Evolutionary conservation across 805 yeast species (phyloP).

Genomic region (Ogataea pilisensis): DNA sequence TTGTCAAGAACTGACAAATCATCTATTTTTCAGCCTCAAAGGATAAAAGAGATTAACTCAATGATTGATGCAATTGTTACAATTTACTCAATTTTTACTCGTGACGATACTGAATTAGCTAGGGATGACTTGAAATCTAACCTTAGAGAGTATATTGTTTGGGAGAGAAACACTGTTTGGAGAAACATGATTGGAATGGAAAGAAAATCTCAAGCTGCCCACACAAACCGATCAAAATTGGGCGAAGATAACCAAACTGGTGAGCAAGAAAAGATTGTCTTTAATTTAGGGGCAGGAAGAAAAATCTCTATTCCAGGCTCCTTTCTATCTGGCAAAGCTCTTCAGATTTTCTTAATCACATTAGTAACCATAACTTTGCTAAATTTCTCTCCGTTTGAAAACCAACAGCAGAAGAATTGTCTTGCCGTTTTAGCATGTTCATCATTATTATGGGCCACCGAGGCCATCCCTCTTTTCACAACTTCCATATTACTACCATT

Average conservation of each 20-base stretch:
- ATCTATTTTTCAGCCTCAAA: conserved; percentile 49
- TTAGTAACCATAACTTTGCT: conserved; percentile 46
- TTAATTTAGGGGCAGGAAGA: conserved; percentile 28
- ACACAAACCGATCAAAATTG: conserved; percentile 30
- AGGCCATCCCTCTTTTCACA: conserved; percentile 85
- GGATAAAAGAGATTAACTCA: conserved; percentile 45
- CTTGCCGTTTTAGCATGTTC: conserved; percentile 78
- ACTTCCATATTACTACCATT: conserved; percentile 84
- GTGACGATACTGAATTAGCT: conserved; percentile 37
- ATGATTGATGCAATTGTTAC: conserved; percentile 42
- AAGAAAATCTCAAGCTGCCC: conserved; percentile 76
- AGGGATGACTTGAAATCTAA: conserved; percentile 45
- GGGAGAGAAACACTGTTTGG: conserved; percentile 99
- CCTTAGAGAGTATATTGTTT: conserved; percentile 87
- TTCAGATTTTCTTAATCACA: conserved; percentile 46
- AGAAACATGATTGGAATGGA: conserved; percentile 91
- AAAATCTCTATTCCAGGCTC: conserved; percentile 31
- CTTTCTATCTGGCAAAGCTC: conserved; percentile 34
- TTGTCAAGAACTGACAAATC: conserved; percentile 39
- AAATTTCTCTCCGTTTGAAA: conserved; percentile 54
- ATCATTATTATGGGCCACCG: conserved; percentile 93
- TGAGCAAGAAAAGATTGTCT: conserved; percentile 16
- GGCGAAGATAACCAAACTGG: conserved; percentile 19
- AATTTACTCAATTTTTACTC: conserved; percentile 37
- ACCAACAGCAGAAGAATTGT: conserved; percentile 68